These are phyloP conservation scores for Russula sp. DNA, from an alignment of 768 basidiomycete genomes.

Conservation along the genomic window DNA sequence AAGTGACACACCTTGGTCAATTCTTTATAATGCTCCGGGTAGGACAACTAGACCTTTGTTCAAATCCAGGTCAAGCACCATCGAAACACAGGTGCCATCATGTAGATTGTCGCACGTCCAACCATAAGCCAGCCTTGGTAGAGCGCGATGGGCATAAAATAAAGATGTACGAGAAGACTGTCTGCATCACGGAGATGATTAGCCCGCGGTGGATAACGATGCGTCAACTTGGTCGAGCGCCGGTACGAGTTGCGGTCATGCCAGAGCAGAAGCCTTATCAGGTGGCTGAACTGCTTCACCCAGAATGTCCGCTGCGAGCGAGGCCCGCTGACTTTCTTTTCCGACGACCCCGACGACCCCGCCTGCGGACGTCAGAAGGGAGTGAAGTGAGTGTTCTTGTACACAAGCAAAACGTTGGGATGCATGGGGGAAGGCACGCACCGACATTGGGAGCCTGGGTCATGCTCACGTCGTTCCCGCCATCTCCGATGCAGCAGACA, in stretches of 20 bases:
- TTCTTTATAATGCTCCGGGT: conserved; percentile 97
- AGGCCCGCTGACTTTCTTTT: conserved; percentile 98
- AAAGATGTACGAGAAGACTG: conserved; percentile 92
- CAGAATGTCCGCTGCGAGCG: conserved; percentile 99
- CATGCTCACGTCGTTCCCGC: conserved; percentile 99
- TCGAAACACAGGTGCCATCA: conserved; percentile 98
- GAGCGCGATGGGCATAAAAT: conserved; percentile 91
- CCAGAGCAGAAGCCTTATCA: conserved; percentile 96
- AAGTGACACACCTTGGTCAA: conserved; percentile 71
- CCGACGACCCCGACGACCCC: conserved; percentile 95
- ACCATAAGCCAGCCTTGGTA: conserved; percentile 99
- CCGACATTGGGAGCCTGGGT: conserved; percentile 99
- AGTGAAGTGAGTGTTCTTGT: too few relatives aligned
- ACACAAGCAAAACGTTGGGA: background rate
- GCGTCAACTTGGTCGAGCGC: conserved; percentile 93
- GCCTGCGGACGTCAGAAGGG: conserved; percentile 37
- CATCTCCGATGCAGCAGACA: conserved; percentile 98
- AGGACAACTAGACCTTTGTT: conserved; percentile 94
- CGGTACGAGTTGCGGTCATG: conserved; percentile 98
- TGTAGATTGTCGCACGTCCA: conserved; percentile 93
- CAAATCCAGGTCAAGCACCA: conserved; percentile 92
- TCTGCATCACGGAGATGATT: conserved; percentile 97
- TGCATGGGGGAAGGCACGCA: conserved; percentile 34
- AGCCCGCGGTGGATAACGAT: conserved; percentile 97
- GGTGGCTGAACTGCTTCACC: conserved; percentile 90